These are phyloP conservation scores for Aureobasidium namibiae DNA, from an alignment of 2,329 filamentous ascomycete genomes.

Conservation along the genomic window DNA sequence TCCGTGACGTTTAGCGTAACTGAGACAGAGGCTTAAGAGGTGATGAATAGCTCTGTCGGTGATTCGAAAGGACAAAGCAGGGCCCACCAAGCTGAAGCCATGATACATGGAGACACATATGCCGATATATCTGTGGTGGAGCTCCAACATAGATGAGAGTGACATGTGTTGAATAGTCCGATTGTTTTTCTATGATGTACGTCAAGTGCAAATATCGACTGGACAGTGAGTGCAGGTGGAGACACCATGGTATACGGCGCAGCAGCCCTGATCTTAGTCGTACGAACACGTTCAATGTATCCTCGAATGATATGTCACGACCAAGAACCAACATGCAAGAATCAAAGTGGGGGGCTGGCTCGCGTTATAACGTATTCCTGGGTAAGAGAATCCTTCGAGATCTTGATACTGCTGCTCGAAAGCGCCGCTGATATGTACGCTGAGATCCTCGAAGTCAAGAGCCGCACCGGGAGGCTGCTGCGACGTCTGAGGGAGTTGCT, in stretches of 20 bases:
- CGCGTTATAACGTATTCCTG: not conserved
- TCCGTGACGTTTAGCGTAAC: not conserved
- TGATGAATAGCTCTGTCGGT: not conserved
- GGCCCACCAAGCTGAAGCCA: not conserved
- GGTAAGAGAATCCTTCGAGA: not conserved
- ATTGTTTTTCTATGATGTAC: not conserved
- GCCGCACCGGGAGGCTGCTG: not conserved
- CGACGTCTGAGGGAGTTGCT: not conserved
- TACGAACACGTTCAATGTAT: not conserved
- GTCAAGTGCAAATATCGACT: not conserved
- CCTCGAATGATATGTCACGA: not conserved
- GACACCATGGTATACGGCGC: not conserved
- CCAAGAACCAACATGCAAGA: not conserved
- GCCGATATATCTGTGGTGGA: not conserved
- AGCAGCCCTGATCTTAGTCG: not conserved
- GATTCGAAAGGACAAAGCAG: not conserved
- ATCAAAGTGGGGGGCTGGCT: not conserved
- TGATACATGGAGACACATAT: not conserved
- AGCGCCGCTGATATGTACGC: not conserved
- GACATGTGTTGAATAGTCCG: not conserved
- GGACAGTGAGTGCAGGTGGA: not conserved
- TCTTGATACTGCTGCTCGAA: not conserved
- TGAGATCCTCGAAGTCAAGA: not conserved
- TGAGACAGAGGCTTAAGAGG: not conserved
- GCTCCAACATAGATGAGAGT: not conserved